phyloP scores from a whole-genome alignment of 1,284 basidiomycete genomes.

The Heterobasidion occidentale region DNA sequence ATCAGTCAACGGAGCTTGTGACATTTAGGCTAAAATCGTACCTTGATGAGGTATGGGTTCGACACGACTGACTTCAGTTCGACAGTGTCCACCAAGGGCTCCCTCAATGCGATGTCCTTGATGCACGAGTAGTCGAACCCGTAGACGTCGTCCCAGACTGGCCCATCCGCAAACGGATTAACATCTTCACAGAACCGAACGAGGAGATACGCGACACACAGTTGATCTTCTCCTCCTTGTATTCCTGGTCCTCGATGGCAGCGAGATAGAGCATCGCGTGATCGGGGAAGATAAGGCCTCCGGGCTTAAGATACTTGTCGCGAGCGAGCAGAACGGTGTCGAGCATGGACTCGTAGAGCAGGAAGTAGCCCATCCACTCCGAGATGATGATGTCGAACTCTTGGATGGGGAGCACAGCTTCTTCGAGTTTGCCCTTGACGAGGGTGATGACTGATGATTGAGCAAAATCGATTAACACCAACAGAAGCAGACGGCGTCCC shows the following conservation, averaged over 20 bases:
- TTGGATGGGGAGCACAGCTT: constrained; percentile 76
- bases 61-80: constrained; percentile 90
- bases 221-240: constrained; percentile 99
- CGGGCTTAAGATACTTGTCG: constrained; percentile 92
- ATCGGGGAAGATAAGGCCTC: constrained; percentile 95
- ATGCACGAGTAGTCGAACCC: constrained; percentile 99
- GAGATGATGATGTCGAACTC: constrained; percentile 99
- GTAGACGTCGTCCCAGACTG: constrained; percentile 99
- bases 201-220: constrained; percentile 47
- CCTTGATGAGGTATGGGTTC: constrained; percentile 83
- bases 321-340: constrained; percentile 96
- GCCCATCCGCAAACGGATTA: neutral
- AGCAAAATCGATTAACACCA: neutral
- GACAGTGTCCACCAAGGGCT: constrained; percentile 97
- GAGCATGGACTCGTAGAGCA: constrained; percentile 98
- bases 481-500: neutral
- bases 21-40: constrained; percentile 19
- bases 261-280: constrained; percentile 90
- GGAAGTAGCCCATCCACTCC: constrained; percentile 97
- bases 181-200: neutral
- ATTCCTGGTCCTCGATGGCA: constrained; percentile 98
- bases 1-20: neutral
- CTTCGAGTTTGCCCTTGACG: constrained; percentile 98
- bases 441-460: constrained; percentile 78
- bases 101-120: constrained; percentile 95